A percentile compares a stretch with the other conserved stretches of the same genome.
phyloP scores from a whole-genome alignment of 345 rosid genomes.

The Rhizophora mangle region DNA sequence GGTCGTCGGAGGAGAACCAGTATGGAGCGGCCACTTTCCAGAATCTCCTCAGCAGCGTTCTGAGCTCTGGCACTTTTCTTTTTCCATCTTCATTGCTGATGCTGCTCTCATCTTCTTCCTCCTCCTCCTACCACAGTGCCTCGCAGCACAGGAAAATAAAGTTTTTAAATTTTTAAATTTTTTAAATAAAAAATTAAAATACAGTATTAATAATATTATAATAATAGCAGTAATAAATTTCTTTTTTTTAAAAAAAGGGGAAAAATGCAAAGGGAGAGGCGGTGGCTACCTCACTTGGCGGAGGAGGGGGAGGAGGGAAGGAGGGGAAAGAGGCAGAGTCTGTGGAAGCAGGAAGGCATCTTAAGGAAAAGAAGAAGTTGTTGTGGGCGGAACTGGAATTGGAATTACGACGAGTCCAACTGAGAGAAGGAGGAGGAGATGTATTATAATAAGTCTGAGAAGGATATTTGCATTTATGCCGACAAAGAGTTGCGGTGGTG shows the following conservation, averaged over 20 bases:
- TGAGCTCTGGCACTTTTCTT: slow-evolving; percentile 38
- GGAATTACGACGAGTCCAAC: too few species aligned
- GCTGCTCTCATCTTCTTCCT: neutral
- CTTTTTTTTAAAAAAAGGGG: too few species aligned
- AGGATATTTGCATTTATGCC: neutral
- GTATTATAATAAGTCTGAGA: too few species aligned
- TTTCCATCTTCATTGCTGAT: neutral
- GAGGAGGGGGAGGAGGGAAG: neutral
- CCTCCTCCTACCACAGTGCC: neutral
- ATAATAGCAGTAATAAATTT: neutral
- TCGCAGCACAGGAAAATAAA: too few species aligned
- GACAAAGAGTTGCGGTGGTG: neutral
- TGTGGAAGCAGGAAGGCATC: neutral
- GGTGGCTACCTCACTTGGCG: slow-evolving; percentile 8
- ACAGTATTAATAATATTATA: too few species aligned
- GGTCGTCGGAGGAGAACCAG: slow-evolving; percentile 87
- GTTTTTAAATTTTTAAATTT: neutral
- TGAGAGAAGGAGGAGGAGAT: too few species aligned
- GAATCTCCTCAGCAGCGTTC: slow-evolving; percentile 53
- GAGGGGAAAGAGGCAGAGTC: slow-evolving; percentile 2
- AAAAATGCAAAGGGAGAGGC: too few species aligned
- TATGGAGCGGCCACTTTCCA: slow-evolving; percentile 93
- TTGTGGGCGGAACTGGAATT: too few species aligned
- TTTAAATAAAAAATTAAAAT: neutral
- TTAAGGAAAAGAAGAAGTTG: neutral